phyloP scores from a whole-genome alignment of 2,329 filamentous ascomycete genomes.

The Paecilomyces sp. region DNA sequence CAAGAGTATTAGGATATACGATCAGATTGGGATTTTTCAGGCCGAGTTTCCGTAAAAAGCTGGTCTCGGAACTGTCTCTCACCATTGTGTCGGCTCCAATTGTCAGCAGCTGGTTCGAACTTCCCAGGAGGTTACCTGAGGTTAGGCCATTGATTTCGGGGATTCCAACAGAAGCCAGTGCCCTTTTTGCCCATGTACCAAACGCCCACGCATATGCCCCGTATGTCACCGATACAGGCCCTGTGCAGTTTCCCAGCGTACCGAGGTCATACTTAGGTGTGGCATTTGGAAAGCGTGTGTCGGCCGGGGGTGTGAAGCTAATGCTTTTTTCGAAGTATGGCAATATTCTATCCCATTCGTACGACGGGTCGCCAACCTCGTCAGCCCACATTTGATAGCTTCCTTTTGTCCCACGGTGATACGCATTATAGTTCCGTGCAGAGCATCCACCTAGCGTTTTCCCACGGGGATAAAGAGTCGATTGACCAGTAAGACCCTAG shows the following conservation, averaged over 20 bases:
- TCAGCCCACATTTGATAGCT: neutral
- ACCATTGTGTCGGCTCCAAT: neutral
- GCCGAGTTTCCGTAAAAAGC: neutral
- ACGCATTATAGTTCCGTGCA: neutral
- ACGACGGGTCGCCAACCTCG: neutral
- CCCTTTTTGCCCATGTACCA: neutral
- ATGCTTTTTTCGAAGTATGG: neutral
- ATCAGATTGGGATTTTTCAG: neutral
- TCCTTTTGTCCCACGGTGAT: neutral
- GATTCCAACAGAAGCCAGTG: neutral
- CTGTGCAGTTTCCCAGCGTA: neutral
- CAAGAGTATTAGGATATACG: neutral
- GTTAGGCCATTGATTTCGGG: neutral
- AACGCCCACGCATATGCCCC: neutral
- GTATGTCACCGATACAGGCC: neutral
- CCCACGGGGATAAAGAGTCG: neutral
- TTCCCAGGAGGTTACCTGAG: neutral
- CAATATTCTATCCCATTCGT: neutral
- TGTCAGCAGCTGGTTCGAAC: neutral
- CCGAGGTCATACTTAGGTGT: neutral
- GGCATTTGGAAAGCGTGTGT: neutral
- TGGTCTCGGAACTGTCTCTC: neutral
- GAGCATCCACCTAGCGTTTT: neutral
- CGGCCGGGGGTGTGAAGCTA: neutral
- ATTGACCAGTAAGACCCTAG: neutral